Evolutionary conservation across 257 asterid genomes (phyloP).

Genomic region (Coffea eugenioides): DNA sequence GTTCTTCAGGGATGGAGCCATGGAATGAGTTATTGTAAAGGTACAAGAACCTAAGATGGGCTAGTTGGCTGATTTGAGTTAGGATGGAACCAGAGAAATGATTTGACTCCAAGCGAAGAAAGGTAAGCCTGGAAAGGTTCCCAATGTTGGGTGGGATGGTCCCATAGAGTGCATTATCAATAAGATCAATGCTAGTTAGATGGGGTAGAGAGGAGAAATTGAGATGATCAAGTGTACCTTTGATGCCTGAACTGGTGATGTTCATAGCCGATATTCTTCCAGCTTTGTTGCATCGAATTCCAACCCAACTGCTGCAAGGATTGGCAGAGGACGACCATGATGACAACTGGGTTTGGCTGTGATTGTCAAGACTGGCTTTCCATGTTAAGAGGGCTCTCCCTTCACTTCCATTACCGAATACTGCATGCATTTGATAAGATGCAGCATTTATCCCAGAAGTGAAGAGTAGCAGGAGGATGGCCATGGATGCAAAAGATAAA

Average conservation of each 20-base stretch:
- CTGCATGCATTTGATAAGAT: too few relatives aligned
- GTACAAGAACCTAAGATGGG: neutral
- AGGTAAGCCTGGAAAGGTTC: neutral
- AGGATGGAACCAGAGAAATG: slow-evolving; percentile 16
- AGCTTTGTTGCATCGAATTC: neutral
- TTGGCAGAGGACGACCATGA: too few relatives aligned
- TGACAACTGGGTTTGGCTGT: neutral
- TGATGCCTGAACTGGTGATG: slow-evolving; percentile 9
- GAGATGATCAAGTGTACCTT: slow-evolving; percentile 23
- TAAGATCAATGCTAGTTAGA: neutral
- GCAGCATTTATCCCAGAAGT: too few relatives aligned
- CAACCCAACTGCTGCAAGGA: slow-evolving; percentile 7
- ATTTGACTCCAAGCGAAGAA: neutral
- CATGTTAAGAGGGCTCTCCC: neutral
- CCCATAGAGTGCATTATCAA: slow-evolving; percentile 22
- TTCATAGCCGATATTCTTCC: slow-evolving; percentile 7
- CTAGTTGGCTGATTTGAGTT: neutral
- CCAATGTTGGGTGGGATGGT: slow-evolving; percentile 21
- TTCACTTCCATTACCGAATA: neutral
- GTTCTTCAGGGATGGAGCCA: slow-evolving; percentile 12
- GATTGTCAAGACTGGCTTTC: neutral
- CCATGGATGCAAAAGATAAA: too few relatives aligned
- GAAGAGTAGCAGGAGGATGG: too few relatives aligned
- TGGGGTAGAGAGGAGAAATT: slow-evolving; percentile 17
- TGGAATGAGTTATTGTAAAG: neutral